phyloP scores from a whole-genome alignment of 1,284 basidiomycete genomes.

The Moniliophthora roreri region DNA sequence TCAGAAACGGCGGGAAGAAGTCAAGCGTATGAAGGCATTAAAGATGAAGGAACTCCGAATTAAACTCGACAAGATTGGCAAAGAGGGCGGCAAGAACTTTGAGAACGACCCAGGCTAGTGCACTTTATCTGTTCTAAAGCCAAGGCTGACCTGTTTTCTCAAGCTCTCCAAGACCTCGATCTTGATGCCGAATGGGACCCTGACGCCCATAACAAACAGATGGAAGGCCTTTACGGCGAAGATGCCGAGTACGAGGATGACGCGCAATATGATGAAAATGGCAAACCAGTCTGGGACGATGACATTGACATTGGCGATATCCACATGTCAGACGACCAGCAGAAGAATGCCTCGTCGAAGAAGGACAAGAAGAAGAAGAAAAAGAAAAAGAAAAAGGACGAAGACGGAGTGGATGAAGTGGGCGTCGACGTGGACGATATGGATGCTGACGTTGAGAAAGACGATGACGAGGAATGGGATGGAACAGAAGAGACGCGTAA shows the following conservation, averaged over 20 bases:
- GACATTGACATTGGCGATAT: slow-evolving; percentile 84
- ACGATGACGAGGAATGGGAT: slow-evolving; percentile 69
- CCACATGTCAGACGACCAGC: slow-evolving; percentile 39
- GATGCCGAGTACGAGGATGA: slow-evolving; percentile 36
- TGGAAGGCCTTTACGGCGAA: slow-evolving; percentile 70
- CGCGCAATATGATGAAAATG: slow-evolving; percentile 41
- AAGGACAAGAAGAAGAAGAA: slow-evolving; percentile 49
- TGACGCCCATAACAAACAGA: slow-evolving; percentile 74
- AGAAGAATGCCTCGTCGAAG: slow-evolving; percentile 29
- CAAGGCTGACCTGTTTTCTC: slow-evolving; percentile 5
- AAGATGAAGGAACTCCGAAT: slow-evolving; percentile 83
- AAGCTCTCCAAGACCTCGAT: slow-evolving; percentile 64
- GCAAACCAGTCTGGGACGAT: slow-evolving; percentile 88
- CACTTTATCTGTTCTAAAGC: slow-evolving; percentile 7
- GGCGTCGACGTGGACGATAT: slow-evolving; percentile 66
- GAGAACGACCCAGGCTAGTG: slow-evolving; percentile 43
- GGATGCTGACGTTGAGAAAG: slow-evolving; percentile 63
- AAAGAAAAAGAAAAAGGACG: slow-evolving; percentile 53
- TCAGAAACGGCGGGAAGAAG: slow-evolving; percentile 74
- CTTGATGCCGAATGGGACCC: slow-evolving; percentile 86
- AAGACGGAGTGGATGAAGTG: slow-evolving; percentile 37
- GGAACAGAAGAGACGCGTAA: slow-evolving; percentile 88
- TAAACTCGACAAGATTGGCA: slow-evolving; percentile 71
- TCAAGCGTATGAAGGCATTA: slow-evolving; percentile 74
- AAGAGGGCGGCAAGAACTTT: slow-evolving; percentile 57